Conservation (phyloP, 768 basidiomycete species). For the Cyclocybe aegerita region DNA sequence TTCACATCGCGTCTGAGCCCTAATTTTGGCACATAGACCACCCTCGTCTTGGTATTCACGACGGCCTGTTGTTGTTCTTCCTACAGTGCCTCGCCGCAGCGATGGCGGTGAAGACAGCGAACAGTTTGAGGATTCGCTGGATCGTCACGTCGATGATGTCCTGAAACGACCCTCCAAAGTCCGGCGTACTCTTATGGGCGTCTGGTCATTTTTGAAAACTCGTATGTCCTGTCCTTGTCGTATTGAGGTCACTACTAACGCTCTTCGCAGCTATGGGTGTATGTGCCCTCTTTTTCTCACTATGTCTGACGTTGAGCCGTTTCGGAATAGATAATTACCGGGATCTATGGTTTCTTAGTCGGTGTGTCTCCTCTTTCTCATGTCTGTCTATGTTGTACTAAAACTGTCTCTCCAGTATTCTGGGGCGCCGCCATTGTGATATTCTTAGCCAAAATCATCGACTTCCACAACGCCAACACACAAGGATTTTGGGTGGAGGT, state of each 20-base stretch:
- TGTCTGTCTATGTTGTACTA: background rate
- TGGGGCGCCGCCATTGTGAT: slow-evolving; percentile 87
- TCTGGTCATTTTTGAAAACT: slow-evolving; percentile 85
- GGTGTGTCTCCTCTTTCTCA: slow-evolving; percentile 36
- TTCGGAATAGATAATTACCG: slow-evolving; percentile 51
- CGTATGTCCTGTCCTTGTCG: slow-evolving; percentile 44
- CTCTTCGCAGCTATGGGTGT: slow-evolving; percentile 60
- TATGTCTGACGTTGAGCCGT: slow-evolving; percentile 3
- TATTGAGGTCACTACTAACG: background rate
- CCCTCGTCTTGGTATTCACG: slow-evolving; percentile 69
- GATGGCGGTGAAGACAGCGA: slow-evolving; percentile 29
- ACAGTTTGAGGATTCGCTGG: slow-evolving; percentile 48
- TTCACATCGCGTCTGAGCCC: background rate
- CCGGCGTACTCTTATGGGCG: slow-evolving; percentile 60
- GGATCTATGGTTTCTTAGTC: slow-evolving; percentile 76
- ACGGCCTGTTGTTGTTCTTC: slow-evolving; percentile 64
- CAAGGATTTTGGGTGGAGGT: slow-evolving; percentile 86
- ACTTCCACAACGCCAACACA: slow-evolving; percentile 62
- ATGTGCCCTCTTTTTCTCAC: slow-evolving; percentile 23
- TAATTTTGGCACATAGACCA: slow-evolving; percentile 42
- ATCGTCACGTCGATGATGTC: slow-evolving; percentile 78
- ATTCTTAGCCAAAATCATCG: slow-evolving; percentile 67
- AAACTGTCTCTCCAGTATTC: slow-evolving; percentile 50
- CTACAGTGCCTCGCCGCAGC: slow-evolving; percentile 34
- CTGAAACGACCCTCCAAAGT: slow-evolving; percentile 59